Base-by-base conservation (phyloP, 106 monocot genomes). In the Allium sativum region DNA sequence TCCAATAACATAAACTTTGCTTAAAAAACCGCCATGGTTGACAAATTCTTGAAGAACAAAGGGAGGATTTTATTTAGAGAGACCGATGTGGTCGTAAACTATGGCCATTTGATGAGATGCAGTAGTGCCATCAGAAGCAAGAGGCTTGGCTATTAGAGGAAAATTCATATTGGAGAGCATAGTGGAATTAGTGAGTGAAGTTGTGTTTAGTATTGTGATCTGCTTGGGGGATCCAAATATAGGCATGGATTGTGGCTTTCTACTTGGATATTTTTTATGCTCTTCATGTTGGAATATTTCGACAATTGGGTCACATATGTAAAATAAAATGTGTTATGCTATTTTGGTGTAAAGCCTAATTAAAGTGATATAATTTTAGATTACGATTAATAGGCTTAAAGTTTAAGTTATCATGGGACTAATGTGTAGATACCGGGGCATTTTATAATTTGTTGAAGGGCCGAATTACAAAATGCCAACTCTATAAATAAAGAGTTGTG, bases 1-100 rank as follows among this genome's bases (percentile, higher is more conserved):
- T 9, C 79, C 87, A 12, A 73, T 79, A 19, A 87, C 87, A 53
- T 82, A 87, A 10, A 87, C 79, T 70, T 87, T 87, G 72, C 82
- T 82, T 50, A 87, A 73, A 59, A 87, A 73, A 7, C 87, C 87
- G 0, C 82, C 87, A 43, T 82, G 87, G 54, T 87, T 79, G 18
- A 87, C 76, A 45, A 87, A 87, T 58, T 87, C 82, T 59, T 87
- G 87, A 12, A 87, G 73, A 52, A 87, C 82, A 13, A 87, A 48
- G 7, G 87, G 87, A 5, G 76, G 82, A 17, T 70, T 79, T 56
- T 73, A 73, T 53, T 73, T 66, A 20, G 73, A 53, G 41, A 87
- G 72, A 10, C 72, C 76, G 0, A 67, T 66, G 10, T 54, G 71
- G 62, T 74, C 10, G 68, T 71, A 82, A 8, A 82, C 73, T 13